Evolutionary conservation across 1,284 basidiomycete genomes (phyloP), one percentile per base, ranked within the genome.

Genomic region (Leucoagaricus sp.): DNA sequence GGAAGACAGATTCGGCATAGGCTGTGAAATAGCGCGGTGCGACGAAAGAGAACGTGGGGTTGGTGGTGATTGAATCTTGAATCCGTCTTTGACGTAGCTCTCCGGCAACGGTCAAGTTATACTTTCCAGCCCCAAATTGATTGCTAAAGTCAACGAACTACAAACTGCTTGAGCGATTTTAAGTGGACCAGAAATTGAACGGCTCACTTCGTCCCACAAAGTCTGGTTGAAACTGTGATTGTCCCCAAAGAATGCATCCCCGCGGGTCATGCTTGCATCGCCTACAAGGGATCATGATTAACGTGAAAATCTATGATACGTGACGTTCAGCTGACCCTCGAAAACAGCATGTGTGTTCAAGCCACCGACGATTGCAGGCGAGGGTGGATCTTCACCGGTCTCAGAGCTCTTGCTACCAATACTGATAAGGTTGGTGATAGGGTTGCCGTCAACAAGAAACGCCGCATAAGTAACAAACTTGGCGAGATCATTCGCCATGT

Each of bases 161-260:
- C n/a, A n/a, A 23, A 23, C 4, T 29, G 23, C 6, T 21, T 40
- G 33, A 17, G 26, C 7, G 45, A 23, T 44, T 19, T 3, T 9
- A 29, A 33, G 9, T 4, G 12, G 19, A 10, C 9, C 7, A 25
- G 9, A 6, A 7, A 21, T 7, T n/a, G 21, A 29, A 28, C n/a
- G 5, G 45, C 57, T 4, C 53, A 64, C 64, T 59, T 65, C 58
- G 21, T 63, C 57, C 34, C 63, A 65, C 3, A 65, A 42, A 1
- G 63, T 65, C 47, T 67, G 63, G 25, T 67, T 67, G 47, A 67
- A 67, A 49, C 63, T 64, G 44, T 65, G 62, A 47, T 67, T 67
- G 26, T 67, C 61, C 26, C 66, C 66, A 28, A 64, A 65, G 58
- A 60, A 65, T 12, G 56, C 58, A 48, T 67, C 66, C 8, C 46